Conservation (phyloP, 2,329 filamentous ascomycete species). For the Sporothrix phasma region DNA sequence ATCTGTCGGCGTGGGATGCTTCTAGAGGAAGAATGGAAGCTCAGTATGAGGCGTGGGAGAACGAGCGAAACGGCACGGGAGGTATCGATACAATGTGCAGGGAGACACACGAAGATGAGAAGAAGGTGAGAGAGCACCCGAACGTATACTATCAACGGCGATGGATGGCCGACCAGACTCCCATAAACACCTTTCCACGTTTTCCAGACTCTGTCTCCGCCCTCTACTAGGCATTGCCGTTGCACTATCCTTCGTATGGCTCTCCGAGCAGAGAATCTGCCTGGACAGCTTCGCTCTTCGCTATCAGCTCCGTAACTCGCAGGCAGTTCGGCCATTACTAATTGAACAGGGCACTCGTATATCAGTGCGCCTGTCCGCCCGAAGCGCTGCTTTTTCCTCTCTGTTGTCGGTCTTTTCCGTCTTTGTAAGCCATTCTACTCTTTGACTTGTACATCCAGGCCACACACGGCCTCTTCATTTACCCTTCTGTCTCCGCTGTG, state of each 20-base stretch:
- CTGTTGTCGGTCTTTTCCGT: neutral
- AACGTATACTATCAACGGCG: neutral
- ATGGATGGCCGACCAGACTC: neutral
- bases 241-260: no score
- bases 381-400: neutral
- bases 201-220: neutral
- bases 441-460: neutral
- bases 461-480: neutral
- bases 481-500: neutral
- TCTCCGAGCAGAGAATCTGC: neutral
- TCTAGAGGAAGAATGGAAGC: neutral
- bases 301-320: conserved; percentile 8
- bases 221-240: no score
- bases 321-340: conserved; percentile 10
- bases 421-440: neutral
- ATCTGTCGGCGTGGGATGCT: conserved; percentile 1
- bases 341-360: neutral
- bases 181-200: neutral
- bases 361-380: conserved; percentile 2
- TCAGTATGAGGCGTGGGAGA: conserved; percentile 2
- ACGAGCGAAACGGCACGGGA: conserved; percentile 3
- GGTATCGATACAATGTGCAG: neutral
- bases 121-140: neutral
- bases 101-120: neutral
- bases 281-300: neutral